Conservation (phyloP, 768 basidiomycete genomes). For the Pisolithus sp. region DNA sequence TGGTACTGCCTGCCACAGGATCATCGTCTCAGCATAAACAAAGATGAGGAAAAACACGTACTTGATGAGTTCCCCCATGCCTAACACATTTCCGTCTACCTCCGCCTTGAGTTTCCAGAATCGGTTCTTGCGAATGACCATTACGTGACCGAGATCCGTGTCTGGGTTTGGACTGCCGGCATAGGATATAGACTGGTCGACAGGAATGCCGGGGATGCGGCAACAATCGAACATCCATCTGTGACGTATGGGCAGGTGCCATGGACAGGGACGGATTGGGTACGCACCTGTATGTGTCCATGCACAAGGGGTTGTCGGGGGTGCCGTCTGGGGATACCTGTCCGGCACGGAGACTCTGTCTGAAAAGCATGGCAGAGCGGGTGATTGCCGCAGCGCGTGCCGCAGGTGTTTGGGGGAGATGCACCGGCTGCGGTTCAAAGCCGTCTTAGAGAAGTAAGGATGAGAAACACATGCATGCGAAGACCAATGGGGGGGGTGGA, state of each 20-base stretch:
- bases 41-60: slow-evolving; percentile 22
- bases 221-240: slow-evolving; percentile 95
- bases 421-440: slow-evolving; percentile 59
- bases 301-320: slow-evolving; percentile 69
- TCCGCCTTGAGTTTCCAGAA: slow-evolving; percentile 74
- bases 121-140: slow-evolving; percentile 80
- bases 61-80: slow-evolving; percentile 61
- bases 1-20: slow-evolving; percentile 56
- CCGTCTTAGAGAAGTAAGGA: slow-evolving; percentile 48
- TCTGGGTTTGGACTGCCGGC: slow-evolving; percentile 37
- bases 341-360: slow-evolving; percentile 62
- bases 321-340: slow-evolving; percentile 56
- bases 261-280: not conserved
- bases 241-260: not conserved
- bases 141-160: slow-evolving; percentile 65
- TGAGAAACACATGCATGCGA: not conserved
- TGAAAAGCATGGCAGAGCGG: slow-evolving; percentile 68
- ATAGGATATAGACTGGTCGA: slow-evolving; percentile 73
- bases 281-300: slow-evolving; percentile 77
- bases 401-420: slow-evolving; percentile 50
- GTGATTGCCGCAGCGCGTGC: slow-evolving; percentile 68
- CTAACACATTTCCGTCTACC: slow-evolving; percentile 48
- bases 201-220: slow-evolving; percentile 64
- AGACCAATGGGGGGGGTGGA: not conserved
- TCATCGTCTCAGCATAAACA: not conserved